These are phyloP conservation scores for Globisporangium abappressorium DNA, from an alignment of 352 stramenopile genomes.

Conservation along the genomic window DNA sequence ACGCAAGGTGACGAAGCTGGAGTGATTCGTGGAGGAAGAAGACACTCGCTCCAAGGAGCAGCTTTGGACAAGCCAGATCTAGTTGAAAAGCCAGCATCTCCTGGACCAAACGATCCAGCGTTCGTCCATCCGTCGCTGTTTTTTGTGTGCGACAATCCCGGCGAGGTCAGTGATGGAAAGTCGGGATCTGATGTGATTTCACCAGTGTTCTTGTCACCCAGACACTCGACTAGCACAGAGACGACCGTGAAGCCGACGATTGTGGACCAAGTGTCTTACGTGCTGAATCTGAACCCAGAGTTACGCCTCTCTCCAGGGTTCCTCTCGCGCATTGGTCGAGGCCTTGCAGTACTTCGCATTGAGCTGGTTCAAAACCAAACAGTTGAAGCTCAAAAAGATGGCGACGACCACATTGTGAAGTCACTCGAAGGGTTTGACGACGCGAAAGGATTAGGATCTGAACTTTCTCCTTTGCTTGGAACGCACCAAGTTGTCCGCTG, in stretches of 20 bases:
- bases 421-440: conserved; percentile 17
- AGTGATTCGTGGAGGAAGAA: conserved; percentile 2
- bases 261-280: conserved; percentile 56
- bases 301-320: conserved; percentile 73
- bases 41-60: conserved; percentile 6
- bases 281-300: conserved; percentile 84
- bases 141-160: conserved; percentile 11
- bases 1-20: conserved; percentile 5
- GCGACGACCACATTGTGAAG: conserved; percentile 12
- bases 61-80: neutral
- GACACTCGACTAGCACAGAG: neutral
- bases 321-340: conserved; percentile 71
- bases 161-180: neutral
- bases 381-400: neutral
- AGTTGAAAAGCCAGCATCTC: neutral
- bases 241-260: conserved; percentile 3
- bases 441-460: neutral
- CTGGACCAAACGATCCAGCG: conserved; percentile 2
- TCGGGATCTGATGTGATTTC: conserved; percentile 9
- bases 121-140: conserved; percentile 19
- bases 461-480: neutral
- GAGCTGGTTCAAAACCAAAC: conserved; percentile 39
- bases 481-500: conserved; percentile 27
- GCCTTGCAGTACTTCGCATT: conserved; percentile 63
- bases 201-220: conserved; percentile 20